Evolutionary conservation across 257 asterid genomes (phyloP).

Genomic region (Craterostigma plantagineum): DNA sequence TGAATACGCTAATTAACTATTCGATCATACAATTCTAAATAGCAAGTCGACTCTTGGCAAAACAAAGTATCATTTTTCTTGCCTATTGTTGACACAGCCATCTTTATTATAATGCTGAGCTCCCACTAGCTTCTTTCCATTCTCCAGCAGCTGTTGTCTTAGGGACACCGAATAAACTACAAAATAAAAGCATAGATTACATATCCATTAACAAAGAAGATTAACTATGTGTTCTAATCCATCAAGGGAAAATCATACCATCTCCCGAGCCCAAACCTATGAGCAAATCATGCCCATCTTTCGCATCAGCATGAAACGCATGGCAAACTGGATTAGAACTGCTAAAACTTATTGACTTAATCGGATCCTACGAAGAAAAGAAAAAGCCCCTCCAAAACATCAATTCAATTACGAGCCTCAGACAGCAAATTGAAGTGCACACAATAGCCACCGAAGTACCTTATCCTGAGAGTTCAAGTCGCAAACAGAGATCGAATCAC

Average conservation of each 20-base stretch:
- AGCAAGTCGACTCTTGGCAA: not conserved
- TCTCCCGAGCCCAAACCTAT: conserved; percentile 92
- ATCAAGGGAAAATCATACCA: conserved; percentile 25
- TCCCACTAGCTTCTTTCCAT: conserved; percentile 97
- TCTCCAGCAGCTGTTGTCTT: conserved; percentile 87
- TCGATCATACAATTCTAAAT: not conserved
- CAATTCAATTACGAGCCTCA: not conserved
- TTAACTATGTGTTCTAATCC: not conserved
- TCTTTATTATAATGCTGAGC: conserved; percentile 98
- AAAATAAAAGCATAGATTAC: conserved; percentile 13
- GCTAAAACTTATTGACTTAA: conserved; percentile 86
- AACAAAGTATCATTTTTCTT: conserved; percentile 12
- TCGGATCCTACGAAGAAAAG: conserved; percentile 64
- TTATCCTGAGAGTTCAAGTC: conserved; percentile 95
- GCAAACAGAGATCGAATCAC: conserved; percentile 80
- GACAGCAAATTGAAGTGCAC: conserved; percentile 7
- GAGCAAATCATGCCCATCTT: conserved; percentile 97
- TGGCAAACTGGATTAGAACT: conserved; percentile 90
- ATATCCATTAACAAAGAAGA: not conserved
- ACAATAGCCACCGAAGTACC: conserved; percentile 30
- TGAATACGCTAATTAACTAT: not conserved
- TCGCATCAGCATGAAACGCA: conserved; percentile 88
- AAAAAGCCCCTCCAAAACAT: conserved; percentile 22
- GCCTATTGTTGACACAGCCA: conserved; percentile 74
- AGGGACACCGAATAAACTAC: conserved; percentile 86